A percentile compares a stretch with the other conserved stretches of the same genome.
Conservation (phyloP, 2,329 filamentous ascomycete species). For the Pyrenochaeta sp. region DNA sequence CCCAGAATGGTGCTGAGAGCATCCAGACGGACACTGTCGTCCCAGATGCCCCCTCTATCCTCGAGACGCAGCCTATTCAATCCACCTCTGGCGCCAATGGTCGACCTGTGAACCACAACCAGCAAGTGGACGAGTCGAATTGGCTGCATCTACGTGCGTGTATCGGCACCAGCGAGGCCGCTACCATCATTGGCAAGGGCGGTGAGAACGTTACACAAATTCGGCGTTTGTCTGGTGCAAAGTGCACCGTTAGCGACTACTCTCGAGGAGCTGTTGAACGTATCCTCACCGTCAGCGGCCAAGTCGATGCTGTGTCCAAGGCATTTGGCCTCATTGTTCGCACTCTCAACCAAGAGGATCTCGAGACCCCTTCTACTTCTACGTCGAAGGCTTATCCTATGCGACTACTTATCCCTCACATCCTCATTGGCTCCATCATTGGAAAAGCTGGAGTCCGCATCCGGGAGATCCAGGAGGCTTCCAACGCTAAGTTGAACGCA, state of each 20-base stretch:
- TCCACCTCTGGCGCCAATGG: conserved; percentile 65
- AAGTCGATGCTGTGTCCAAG: conserved; percentile 97
- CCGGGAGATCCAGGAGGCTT: conserved; percentile 97
- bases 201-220: conserved; percentile 99
- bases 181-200: conserved; percentile 97
- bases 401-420: conserved; percentile 92
- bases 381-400: conserved; percentile 98
- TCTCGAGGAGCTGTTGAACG: conserved; percentile 96
- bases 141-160: conserved; percentile 98
- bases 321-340: conserved; percentile 98
- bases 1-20: conserved; percentile 63
- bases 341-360: conserved; percentile 95
- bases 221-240: conserved; percentile 90
- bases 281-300: conserved; percentile 95
- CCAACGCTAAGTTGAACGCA: conserved; percentile 93
- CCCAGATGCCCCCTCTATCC: conserved; percentile 63
- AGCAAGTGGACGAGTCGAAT: conserved; percentile 83
- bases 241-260: conserved; percentile 99
- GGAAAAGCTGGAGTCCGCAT: conserved; percentile 96
- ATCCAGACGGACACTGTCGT: conserved; percentile 75
- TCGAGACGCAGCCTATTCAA: conserved; percentile 67
- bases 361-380: conserved; percentile 85
- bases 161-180: conserved; percentile 96
- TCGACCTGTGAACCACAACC: conserved; percentile 56
- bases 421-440: conserved; percentile 98